Evolutionary conservation across 1,139 yeast genomes (phyloP).

Genomic region (Candida albicans): DNA sequence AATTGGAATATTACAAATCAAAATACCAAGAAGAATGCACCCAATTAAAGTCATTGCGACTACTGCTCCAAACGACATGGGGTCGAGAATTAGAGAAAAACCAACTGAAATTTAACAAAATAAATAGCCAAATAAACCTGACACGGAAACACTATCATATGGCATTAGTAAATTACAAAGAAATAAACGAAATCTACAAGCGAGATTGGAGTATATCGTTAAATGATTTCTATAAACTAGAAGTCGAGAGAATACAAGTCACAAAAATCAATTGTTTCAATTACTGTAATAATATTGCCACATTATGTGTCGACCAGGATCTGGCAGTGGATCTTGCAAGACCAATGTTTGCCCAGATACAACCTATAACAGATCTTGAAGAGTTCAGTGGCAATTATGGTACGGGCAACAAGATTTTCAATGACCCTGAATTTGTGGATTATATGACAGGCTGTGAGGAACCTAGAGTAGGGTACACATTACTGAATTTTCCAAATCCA

Average conservation of each 20-base stretch:
- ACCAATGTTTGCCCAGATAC: slow-evolving; percentile 65
- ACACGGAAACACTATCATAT: slow-evolving; percentile 60
- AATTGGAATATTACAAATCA: slow-evolving; percentile 47
- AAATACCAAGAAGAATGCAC: slow-evolving; percentile 61
- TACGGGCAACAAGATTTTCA: slow-evolving; percentile 64
- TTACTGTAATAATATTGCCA: slow-evolving; percentile 73
- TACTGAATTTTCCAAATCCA: slow-evolving; percentile 38
- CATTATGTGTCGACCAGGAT: slow-evolving; percentile 78
- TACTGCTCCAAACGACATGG: slow-evolving; percentile 72
- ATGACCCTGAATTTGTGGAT: slow-evolving; percentile 51
- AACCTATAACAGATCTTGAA: slow-evolving; percentile 59
- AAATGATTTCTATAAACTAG: slow-evolving; percentile 70
- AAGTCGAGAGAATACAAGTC: slow-evolving; percentile 74
- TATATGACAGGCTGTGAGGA: slow-evolving; percentile 38
- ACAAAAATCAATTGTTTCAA: slow-evolving; percentile 80
- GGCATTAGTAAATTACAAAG: slow-evolving; percentile 59
- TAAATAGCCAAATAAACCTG: slow-evolving; percentile 47
- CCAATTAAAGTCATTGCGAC: slow-evolving; percentile 56
- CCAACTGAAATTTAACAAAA: slow-evolving; percentile 59
- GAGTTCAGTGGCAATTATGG: slow-evolving; percentile 56
- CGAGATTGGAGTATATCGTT: slow-evolving; percentile 77
- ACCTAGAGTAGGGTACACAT: slow-evolving; percentile 19
- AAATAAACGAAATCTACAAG: slow-evolving; percentile 70
- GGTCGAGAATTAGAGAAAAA: slow-evolving; percentile 75
- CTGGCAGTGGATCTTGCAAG: slow-evolving; percentile 73